phyloP scores from a whole-genome alignment of 805 yeast genomes.

The Candida vartiovaarae region DNA sequence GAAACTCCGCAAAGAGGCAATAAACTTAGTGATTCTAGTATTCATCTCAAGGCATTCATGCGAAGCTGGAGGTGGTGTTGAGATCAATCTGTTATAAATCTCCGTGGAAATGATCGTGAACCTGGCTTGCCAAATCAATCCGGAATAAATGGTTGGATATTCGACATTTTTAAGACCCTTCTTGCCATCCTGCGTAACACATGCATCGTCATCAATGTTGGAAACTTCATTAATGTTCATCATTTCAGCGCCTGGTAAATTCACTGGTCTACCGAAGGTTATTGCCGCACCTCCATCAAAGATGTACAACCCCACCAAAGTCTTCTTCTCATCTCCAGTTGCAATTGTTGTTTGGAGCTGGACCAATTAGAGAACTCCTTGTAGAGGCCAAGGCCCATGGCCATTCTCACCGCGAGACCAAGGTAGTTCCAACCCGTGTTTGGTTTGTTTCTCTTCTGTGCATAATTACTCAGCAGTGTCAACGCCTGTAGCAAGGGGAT shows the following conservation, averaged over 20 bases:
- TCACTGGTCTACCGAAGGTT: slow-evolving; percentile 59
- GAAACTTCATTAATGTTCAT: slow-evolving; percentile 45
- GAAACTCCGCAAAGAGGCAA: slow-evolving; percentile 35
- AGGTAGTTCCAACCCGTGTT: slow-evolving; percentile 64
- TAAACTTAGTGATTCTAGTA: slow-evolving; percentile 33
- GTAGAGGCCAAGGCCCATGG: slow-evolving; percentile 56
- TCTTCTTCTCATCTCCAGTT: slow-evolving; percentile 50
- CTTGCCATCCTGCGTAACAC: slow-evolving; percentile 13
- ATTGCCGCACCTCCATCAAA: slow-evolving; percentile 60
- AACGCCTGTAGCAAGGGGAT: slow-evolving; percentile 46
- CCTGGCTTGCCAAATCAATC: slow-evolving; percentile 47
- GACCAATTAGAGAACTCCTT: slow-evolving; percentile 42
- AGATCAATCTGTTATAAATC: slow-evolving; percentile 39
- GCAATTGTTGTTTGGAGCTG: slow-evolving; percentile 32
- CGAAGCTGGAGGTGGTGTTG: slow-evolving; percentile 41
- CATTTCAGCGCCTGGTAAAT: slow-evolving; percentile 38
- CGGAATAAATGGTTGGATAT: slow-evolving; percentile 52
- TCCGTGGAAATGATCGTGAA: slow-evolving; percentile 41
- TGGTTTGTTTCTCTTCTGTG: slow-evolving; percentile 58
- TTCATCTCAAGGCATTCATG: slow-evolving; percentile 45
- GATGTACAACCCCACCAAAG: slow-evolving; percentile 61
- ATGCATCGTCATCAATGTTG: slow-evolving; percentile 39
- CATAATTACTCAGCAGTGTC: slow-evolving; percentile 49
- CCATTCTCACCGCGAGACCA: slow-evolving; percentile 62
- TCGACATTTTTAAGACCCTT: slow-evolving; percentile 16